phyloP scores from a whole-genome alignment of 352 stramenopile species.

The Hyaloperonospora brassicae region DNA sequence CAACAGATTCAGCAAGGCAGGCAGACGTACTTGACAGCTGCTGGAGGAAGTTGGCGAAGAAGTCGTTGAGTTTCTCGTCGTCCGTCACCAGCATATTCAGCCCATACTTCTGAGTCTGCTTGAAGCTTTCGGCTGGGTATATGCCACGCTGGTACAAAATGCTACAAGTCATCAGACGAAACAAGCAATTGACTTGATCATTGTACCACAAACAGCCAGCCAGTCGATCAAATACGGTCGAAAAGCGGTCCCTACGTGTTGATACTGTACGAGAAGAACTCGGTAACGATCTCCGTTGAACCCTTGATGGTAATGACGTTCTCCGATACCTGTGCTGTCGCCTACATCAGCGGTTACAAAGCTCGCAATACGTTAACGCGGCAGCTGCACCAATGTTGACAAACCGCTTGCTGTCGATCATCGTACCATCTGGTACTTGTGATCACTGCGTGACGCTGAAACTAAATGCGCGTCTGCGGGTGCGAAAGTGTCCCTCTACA shows the following conservation, averaged over 20 bases:
- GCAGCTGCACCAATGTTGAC: not conserved
- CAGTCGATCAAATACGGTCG: too few relatives aligned
- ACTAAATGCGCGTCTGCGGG: too few relatives aligned
- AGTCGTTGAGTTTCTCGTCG: slow-evolving; percentile 93
- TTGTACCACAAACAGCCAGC: too few relatives aligned
- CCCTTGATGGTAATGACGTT: slow-evolving; percentile 98
- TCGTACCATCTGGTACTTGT: too few relatives aligned
- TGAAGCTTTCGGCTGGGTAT: slow-evolving; percentile 98
- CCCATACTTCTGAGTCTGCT: slow-evolving; percentile 95
- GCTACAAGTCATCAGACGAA: slow-evolving; percentile 20
- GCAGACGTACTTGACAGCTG: slow-evolving; percentile 74
- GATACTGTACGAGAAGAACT: slow-evolving; percentile 99
- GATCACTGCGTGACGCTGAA: too few relatives aligned
- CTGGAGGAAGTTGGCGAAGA: slow-evolving; percentile 90
- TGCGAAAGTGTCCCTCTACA: too few relatives aligned
- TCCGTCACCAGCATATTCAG: slow-evolving; percentile 97
- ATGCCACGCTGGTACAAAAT: slow-evolving; percentile 95
- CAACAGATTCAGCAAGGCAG: not conserved
- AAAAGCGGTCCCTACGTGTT: slow-evolving; percentile 79
- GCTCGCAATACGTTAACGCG: not conserved
- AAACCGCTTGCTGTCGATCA: not conserved
- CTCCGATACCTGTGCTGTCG: slow-evolving; percentile 61
- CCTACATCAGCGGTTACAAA: slow-evolving; percentile 27
- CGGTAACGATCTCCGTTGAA: slow-evolving; percentile 96
- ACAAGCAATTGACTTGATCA: too few relatives aligned